A percentile compares a stretch with the other conserved stretches of the same genome.
phyloP scores from a whole-genome alignment of 495 filamentous ascomycete species.

The Trichoderma parareesei region DNA sequence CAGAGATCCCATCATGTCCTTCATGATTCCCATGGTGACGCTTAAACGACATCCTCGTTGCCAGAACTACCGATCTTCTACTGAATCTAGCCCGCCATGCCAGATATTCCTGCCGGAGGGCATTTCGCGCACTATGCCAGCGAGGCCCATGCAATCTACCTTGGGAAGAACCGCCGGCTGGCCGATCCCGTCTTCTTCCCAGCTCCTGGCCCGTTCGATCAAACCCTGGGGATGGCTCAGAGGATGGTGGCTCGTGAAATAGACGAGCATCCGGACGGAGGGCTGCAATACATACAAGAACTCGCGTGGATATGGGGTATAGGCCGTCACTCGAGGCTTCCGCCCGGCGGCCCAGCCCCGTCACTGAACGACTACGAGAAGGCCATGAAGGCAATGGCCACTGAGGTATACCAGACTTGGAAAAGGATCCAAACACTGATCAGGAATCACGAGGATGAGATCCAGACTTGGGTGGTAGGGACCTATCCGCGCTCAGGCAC shows the following conservation, averaged over 20 bases:
- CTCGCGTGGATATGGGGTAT: not conserved
- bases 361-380: not conserved
- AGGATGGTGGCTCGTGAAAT: not conserved
- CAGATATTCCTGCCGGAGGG: too few species aligned
- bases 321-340: not conserved
- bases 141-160: not conserved
- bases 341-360: not conserved
- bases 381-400: not conserved
- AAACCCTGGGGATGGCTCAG: not conserved
- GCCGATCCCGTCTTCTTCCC: not conserved
- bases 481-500: not conserved
- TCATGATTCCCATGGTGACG: too few species aligned
- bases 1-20: too few species aligned
- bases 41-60: too few species aligned
- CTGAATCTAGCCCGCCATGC: too few species aligned
- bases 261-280: not conserved
- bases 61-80: too few species aligned
- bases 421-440: not conserved
- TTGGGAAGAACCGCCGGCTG: not conserved
- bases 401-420: not conserved
- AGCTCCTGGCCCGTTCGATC: not conserved
- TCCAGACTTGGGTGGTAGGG: not conserved
- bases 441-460: not conserved
- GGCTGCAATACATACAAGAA: not conserved
- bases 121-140: not conserved